Conservation (phyloP, 495 filamentous ascomycete species). For the Penicilliopsis zonata region DNA sequence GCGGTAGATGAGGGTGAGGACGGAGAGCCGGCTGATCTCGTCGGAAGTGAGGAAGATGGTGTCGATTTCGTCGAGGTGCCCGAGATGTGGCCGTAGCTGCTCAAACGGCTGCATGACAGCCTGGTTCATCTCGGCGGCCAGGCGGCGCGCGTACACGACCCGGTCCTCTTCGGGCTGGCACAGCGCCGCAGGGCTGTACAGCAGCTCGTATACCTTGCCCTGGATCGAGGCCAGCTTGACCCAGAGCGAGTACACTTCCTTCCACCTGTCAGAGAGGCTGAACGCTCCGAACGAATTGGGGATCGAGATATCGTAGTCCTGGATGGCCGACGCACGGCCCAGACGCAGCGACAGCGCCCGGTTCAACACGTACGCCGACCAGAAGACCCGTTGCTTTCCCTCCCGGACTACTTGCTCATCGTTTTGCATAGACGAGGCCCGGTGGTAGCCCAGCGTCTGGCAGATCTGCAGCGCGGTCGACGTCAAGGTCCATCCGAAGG, state of each 20-base stretch:
- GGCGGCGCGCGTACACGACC: slow-evolving; percentile 14
- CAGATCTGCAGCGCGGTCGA: slow-evolving; percentile 46
- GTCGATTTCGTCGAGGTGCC: slow-evolving; percentile 16
- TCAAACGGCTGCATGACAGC: slow-evolving; percentile 21
- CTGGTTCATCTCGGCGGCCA: slow-evolving; percentile 23
- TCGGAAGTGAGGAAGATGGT: slow-evolving; percentile 40
- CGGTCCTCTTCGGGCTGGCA: slow-evolving; percentile 34
- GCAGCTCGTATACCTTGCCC: slow-evolving; percentile 42
- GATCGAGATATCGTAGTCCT: slow-evolving; percentile 53
- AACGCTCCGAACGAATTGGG: slow-evolving; percentile 20
- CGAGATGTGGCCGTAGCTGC: too few species aligned
- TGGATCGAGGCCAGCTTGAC: slow-evolving; percentile 43
- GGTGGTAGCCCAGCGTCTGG: slow-evolving; percentile 54
- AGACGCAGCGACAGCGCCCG: slow-evolving; percentile 51
- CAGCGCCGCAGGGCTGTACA: slow-evolving; percentile 51
- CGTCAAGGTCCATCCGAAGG: slow-evolving; percentile 50
- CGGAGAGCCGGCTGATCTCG: slow-evolving; percentile 39
- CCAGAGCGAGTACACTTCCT: slow-evolving; percentile 26
- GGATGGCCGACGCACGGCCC: slow-evolving; percentile 47
- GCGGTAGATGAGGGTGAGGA: slow-evolving; percentile 49
- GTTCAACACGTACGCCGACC: slow-evolving; percentile 50
- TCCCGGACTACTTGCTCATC: slow-evolving; percentile 24
- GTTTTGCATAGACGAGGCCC: slow-evolving; percentile 36
- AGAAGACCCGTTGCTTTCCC: slow-evolving; percentile 39
- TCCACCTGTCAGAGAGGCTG: slow-evolving; percentile 14